phyloP scores from a whole-genome alignment of 2,329 filamentous ascomycete species.

The Stemphylium lycopersici region DNA sequence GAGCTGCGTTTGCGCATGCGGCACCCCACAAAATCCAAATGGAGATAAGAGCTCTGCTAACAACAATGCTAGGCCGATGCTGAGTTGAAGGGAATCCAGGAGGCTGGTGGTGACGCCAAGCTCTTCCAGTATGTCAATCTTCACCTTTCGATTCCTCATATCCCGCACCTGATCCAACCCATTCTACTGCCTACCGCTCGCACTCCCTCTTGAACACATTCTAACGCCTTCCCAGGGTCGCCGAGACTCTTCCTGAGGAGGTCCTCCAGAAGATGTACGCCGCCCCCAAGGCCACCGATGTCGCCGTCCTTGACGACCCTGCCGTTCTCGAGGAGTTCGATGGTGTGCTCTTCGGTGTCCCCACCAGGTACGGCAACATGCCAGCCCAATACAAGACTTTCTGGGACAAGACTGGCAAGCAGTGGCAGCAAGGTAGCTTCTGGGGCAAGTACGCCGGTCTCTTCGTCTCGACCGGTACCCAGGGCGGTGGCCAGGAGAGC shows the following conservation, averaged over 20 bases:
- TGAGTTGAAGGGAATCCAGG: constrained; percentile 88
- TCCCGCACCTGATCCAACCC: neutral
- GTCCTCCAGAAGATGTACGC: constrained; percentile 92
- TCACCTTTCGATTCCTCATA: neutral
- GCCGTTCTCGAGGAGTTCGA: constrained; percentile 76
- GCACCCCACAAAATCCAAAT: neutral
- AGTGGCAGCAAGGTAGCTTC: constrained; percentile 80
- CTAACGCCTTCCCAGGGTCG: constrained; percentile 59
- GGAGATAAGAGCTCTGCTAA: constrained; percentile 8
- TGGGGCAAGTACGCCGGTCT: constrained; percentile 89
- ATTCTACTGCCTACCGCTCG: neutral
- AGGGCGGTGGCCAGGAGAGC: constrained; percentile 89
- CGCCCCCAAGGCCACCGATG: constrained; percentile 71
- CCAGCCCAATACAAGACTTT: constrained; percentile 93
- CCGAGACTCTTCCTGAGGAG: constrained; percentile 84
- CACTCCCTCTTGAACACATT: neutral
- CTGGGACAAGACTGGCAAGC: constrained; percentile 87
- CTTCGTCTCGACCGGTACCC: constrained; percentile 84
- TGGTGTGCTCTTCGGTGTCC: constrained; percentile 90
- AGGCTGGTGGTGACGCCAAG: constrained; percentile 80
- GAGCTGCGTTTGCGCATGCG: neutral
- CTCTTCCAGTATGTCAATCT: constrained; percentile 73
- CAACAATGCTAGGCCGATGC: constrained; percentile 72
- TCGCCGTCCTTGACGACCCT: constrained; percentile 66
- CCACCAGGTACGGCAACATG: constrained; percentile 96